Evolutionary conservation across 1,284 basidiomycete genomes (phyloP).

Genomic region (Leccinum cinnamomeum): DNA sequence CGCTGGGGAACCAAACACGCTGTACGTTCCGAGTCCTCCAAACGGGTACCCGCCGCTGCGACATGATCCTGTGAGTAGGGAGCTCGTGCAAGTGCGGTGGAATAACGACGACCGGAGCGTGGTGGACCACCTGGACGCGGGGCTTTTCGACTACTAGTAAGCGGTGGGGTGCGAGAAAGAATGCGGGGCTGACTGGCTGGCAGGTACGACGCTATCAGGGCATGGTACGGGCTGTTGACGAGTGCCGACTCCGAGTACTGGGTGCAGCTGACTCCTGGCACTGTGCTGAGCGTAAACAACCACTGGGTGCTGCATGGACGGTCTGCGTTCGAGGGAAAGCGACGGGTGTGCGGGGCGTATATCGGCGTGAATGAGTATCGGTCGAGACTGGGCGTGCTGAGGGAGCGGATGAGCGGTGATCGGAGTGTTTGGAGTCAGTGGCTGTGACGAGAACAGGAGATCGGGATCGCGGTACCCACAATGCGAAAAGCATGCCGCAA

Average conservation of each 20-base stretch:
- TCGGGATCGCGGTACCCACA: constrained; percentile 27
- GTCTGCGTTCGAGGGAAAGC: constrained; percentile 82
- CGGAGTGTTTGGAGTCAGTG: constrained; percentile 28
- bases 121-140: constrained; percentile 58
- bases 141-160: constrained; percentile 70
- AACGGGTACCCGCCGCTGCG: constrained; percentile 67
- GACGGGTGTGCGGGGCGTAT: constrained; percentile 96
- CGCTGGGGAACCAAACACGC: constrained; percentile 69
- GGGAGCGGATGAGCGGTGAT: constrained; percentile 45
- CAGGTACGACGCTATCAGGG: constrained; percentile 82
- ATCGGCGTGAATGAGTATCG: constrained; percentile 88
- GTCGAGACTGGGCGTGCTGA: constrained; percentile 72
- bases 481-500: no score
- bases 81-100: constrained; percentile 83
- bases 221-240: constrained; percentile 78
- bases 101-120: constrained; percentile 94
- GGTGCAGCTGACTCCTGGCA: constrained; percentile 86
- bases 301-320: constrained; percentile 94
- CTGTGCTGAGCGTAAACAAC: constrained; percentile 76
- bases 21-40: constrained; percentile 61
- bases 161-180: constrained; percentile 14
- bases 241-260: constrained; percentile 86
- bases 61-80: constrained; percentile 62
- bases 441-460: constrained; percentile 16
- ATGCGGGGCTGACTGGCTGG: constrained; percentile 13